phyloP scores from a whole-genome alignment of 305 asterid species.

The Fraxinus paxiana region DNA sequence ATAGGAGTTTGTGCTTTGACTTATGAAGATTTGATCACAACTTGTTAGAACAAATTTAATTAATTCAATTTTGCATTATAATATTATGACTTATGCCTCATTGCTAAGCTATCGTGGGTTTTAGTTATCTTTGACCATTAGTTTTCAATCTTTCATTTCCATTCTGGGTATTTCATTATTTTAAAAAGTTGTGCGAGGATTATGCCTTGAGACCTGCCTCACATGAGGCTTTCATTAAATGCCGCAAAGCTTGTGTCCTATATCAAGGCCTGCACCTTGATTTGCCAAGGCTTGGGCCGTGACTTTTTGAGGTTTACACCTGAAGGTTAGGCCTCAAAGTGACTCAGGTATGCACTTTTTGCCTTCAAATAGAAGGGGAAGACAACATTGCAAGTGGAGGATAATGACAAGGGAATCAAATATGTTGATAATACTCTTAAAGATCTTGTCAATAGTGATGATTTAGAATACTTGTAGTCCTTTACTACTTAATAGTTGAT shows the following conservation, averaged over 20 bases:
- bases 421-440: background rate
- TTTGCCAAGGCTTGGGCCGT: background rate
- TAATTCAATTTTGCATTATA: background rate
- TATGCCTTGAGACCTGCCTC: background rate
- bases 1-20: background rate
- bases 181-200: background rate
- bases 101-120: background rate
- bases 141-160: background rate
- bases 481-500: background rate
- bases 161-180: background rate
- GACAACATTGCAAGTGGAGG: background rate
- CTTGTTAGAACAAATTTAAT: background rate
- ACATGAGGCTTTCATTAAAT: background rate
- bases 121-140: background rate
- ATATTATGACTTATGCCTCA: background rate
- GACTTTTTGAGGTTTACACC: background rate
- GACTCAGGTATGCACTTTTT: background rate
- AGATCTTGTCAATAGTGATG: background rate
- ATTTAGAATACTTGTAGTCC: background rate
- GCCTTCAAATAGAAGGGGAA: background rate
- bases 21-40: background rate
- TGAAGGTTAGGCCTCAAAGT: background rate
- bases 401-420: background rate
- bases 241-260: background rate
- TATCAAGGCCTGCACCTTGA: background rate